Base-by-base conservation (phyloP, 352 stramenopile genomes). In the Lagenidium giganteum region DNA sequence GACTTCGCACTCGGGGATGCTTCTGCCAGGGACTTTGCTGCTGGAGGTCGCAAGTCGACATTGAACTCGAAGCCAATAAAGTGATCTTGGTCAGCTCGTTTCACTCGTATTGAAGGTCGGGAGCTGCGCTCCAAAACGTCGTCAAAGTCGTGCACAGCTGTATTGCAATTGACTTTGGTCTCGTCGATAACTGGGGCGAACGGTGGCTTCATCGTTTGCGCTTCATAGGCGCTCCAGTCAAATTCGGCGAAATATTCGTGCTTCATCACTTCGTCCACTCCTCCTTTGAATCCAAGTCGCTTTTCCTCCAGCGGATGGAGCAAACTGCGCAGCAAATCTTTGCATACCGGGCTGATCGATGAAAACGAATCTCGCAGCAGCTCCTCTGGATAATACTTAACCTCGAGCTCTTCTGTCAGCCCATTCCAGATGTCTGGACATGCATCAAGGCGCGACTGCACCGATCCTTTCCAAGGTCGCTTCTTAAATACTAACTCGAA, bases 31-130 rank as follows among this genome's bases (percentile, higher is more conserved):
- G n/a, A n/a, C n/a, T n/a, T n/a, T n/a, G n/a, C 26, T 13, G 30
- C 7, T 14, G 35, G 22, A 13, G 20, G 27, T 28, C 42, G 23
- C 22, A 59, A 37, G n/a, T 61, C 54, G 14, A 72, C 46, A 46
- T 85, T 84, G 48, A 65, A 85, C 53, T 83, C 72, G 48, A 84
- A 87, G 5, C 62, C 62, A 9, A 16, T 50, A 16, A 87, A 83
- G 8, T 61, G 55, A 26, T 64, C 42, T 21, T 85, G 67, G n/a
- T 87, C 61, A 29, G 82, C 59, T 4, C 38, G 17, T 13, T 45
- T 68, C 3, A 87, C 57, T 24, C 47, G 60, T 13, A 56, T 49
- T 0, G 36, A 42, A 14, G 55, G 49, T 4, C 43, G 28, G 0
- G 56, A 64, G 40, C 67, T 82, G 13, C 69, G 54, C 37, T 61